Conservation (phyloP, 2,329 filamentous ascomycete genomes). For the Diaporthe amygdali region DNA sequence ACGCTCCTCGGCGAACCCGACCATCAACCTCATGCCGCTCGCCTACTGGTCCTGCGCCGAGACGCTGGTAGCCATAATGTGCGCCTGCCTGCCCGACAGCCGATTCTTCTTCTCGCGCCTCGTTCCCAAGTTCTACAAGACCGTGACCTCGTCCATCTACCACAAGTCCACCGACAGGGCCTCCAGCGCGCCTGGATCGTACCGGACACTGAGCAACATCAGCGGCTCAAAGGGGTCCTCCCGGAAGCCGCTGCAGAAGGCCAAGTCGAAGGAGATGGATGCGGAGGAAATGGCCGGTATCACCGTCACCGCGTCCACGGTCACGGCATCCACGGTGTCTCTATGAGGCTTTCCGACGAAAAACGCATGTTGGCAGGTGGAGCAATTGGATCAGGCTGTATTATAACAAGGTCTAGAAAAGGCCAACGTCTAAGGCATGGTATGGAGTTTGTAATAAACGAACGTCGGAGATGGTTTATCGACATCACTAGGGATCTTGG, state of each 20-base stretch:
- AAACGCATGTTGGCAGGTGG: neutral
- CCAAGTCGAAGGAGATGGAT: neutral
- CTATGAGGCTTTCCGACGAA: neutral
- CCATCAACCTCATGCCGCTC: slow-evolving; percentile 6
- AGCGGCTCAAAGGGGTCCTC: slow-evolving; percentile 1
- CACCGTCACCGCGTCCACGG: neutral
- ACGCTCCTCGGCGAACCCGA: neutral
- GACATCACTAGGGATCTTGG: neutral
- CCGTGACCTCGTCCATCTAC: neutral
- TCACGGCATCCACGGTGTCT: neutral
- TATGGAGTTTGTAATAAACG: neutral
- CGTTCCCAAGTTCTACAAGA: slow-evolving; percentile 6
- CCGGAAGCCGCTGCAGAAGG: neutral
- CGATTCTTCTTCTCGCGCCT: slow-evolving; percentile 14
- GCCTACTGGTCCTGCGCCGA: slow-evolving; percentile 1
- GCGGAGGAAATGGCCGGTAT: neutral
- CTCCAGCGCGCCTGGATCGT: neutral
- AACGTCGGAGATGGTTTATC: neutral
- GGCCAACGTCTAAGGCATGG: neutral
- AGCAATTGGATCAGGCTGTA: neutral
- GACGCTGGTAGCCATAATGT: slow-evolving; percentile 5
- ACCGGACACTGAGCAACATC: neutral
- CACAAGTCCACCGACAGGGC: neutral
- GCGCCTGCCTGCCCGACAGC: slow-evolving; percentile 13
- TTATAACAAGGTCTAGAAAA: neutral